Evolutionary conservation across 768 basidiomycete genomes (phyloP).

Genomic region (Macrolepiota dolichaula): DNA sequence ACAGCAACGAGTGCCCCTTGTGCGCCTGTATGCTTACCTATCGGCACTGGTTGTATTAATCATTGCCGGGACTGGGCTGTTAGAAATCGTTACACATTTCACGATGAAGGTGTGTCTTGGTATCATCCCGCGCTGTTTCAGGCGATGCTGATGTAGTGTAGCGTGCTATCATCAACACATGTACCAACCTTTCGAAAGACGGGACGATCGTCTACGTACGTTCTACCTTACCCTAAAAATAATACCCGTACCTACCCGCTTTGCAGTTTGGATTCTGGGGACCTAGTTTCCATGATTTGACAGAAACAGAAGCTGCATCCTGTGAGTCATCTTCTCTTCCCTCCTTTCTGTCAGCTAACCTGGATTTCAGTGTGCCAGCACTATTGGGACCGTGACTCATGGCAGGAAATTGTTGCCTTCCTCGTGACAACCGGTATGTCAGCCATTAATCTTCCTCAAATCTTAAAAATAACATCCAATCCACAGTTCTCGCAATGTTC

Average conservation of each 20-base stretch:
- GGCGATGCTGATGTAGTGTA: slow-evolving; percentile 19
- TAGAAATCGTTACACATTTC: slow-evolving; percentile 64
- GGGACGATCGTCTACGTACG: slow-evolving; percentile 33
- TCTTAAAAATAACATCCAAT: background rate
- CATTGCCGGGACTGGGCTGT: slow-evolving; percentile 47
- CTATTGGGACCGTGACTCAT: slow-evolving; percentile 63
- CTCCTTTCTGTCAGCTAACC: slow-evolving; percentile 11
- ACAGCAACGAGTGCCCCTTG: slow-evolving; percentile 52
- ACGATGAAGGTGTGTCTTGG: slow-evolving; percentile 51
- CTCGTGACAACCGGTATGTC: slow-evolving; percentile 55
- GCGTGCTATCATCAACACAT: slow-evolving; percentile 58
- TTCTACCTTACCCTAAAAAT: background rate
- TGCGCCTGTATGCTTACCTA: slow-evolving; percentile 55
- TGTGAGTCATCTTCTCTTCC: slow-evolving; percentile 36
- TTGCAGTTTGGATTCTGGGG: slow-evolving; percentile 56
- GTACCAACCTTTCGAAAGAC: slow-evolving; percentile 37
- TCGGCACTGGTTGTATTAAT: slow-evolving; percentile 45
- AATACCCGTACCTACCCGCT: background rate
- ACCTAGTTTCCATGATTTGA: slow-evolving; percentile 26
- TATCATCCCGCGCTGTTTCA: background rate
- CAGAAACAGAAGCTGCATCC: slow-evolving; percentile 35
- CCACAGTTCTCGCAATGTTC: slow-evolving; percentile 49
- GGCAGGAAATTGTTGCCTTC: slow-evolving; percentile 63
- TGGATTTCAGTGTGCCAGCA: slow-evolving; percentile 52
- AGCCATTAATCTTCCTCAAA: background rate